phyloP scores from a whole-genome alignment of 768 basidiomycete genomes.

The Hericium alpestre region DNA sequence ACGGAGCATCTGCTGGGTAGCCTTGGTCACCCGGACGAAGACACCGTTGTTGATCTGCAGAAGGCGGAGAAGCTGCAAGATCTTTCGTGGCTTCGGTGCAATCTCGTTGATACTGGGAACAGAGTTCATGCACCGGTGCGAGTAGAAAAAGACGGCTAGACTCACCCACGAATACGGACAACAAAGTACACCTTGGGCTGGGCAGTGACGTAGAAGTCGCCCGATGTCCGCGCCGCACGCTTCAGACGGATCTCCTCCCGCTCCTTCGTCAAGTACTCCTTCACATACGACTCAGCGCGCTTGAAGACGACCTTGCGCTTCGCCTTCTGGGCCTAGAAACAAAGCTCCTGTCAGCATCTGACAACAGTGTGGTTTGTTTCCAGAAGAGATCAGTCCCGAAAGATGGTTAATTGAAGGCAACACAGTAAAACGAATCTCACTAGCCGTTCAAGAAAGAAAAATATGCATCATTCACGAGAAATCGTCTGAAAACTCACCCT shows the following conservation, averaged over 20 bases:
- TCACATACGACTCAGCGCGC: constrained; percentile 95
- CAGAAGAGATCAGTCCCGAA: constrained; percentile 69
- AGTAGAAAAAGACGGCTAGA: constrained; percentile 14
- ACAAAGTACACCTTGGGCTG: constrained; percentile 98
- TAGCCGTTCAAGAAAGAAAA: constrained; percentile 67
- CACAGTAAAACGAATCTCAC: constrained; percentile 43
- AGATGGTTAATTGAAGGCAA: constrained; percentile 90
- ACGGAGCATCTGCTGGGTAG: constrained; percentile 96
- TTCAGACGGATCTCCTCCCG: constrained; percentile 93
- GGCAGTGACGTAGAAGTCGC: constrained; percentile 96
- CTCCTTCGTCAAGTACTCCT: constrained; percentile 90
- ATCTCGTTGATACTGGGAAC: constrained; percentile 91
- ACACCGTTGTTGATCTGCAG: constrained; percentile 99
- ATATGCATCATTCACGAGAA: constrained; percentile 68
- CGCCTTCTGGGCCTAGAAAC: constrained; percentile 66
- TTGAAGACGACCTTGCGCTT: constrained; percentile 99
- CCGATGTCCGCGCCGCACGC: constrained; percentile 81
- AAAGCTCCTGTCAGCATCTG: constrained; percentile 14
- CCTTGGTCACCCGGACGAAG: constrained; percentile 93
- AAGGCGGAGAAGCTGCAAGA: constrained; percentile 94
- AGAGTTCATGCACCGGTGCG: neutral
- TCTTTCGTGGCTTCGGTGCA: constrained; percentile 98
- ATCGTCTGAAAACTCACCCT: constrained; percentile 51
- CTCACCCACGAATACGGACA: constrained; percentile 91
- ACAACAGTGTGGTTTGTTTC: neutral